Percentiles rank a stretch among this genome's conserved stretches.
Evolutionary conservation across 2,329 filamentous ascomycete species (phyloP).

Genomic region (Cyclaneusma minus): DNA sequence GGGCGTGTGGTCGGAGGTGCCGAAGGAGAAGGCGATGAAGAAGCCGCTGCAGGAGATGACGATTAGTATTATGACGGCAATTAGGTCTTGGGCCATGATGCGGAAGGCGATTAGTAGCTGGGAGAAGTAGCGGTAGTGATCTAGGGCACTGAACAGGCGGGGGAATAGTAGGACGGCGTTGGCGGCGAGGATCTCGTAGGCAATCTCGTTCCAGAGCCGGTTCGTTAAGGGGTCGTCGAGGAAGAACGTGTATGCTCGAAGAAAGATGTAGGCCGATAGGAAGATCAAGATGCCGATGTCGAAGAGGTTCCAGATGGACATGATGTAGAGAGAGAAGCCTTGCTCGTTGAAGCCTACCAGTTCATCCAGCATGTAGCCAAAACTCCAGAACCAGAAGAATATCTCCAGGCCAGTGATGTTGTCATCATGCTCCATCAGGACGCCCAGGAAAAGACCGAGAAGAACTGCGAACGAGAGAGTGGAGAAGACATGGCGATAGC

Average conservation of each 20-base stretch:
- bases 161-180: constrained; percentile 84
- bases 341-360: constrained; percentile 94
- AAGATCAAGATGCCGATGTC: constrained; percentile 79
- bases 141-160: constrained; percentile 79
- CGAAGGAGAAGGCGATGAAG: constrained; percentile 82
- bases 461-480: constrained; percentile 77
- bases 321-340: constrained; percentile 88
- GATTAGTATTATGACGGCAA: constrained; percentile 72
- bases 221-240: too few relatives aligned
- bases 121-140: constrained; percentile 93
- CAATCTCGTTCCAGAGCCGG: constrained; percentile 69
- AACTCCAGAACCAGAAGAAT: constrained; percentile 95
- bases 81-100: constrained; percentile 81
- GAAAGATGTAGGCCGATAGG: constrained; percentile 76
- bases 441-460: constrained; percentile 71
- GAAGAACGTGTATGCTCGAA: constrained; percentile 77
- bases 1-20: constrained; percentile 51
- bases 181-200: constrained; percentile 86
- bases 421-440: constrained; percentile 59
- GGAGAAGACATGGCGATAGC: constrained; percentile 81
- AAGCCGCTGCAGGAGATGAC: constrained; percentile 85
- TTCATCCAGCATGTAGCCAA: constrained; percentile 92
- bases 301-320: constrained; percentile 96
- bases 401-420: constrained; percentile 75
- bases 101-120: constrained; percentile 88